Conservation (phyloP, 225 moss, liverwort and hornwort species). For the Climacium dendroides region DNA sequence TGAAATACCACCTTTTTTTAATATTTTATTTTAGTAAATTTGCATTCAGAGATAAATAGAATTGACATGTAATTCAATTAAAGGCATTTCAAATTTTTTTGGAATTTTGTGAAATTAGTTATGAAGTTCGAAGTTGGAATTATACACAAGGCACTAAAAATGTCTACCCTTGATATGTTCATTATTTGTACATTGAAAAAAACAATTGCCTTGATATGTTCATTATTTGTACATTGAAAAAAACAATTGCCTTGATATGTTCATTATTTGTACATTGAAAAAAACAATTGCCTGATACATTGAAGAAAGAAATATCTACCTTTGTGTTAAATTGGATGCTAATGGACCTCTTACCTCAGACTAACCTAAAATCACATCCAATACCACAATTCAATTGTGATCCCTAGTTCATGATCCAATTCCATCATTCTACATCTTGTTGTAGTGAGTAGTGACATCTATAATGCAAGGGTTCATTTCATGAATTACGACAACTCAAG, state of each 20-base stretch:
- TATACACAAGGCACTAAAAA: neutral
- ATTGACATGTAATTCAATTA: neutral
- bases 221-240: too few relatives aligned
- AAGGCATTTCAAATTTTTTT: neutral
- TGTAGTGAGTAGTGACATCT: neutral
- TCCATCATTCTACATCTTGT: neutral
- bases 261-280: too few relatives aligned
- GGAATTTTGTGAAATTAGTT: neutral
- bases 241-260: too few relatives aligned
- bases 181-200: neutral
- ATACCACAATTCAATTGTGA: neutral
- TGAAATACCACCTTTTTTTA: too few relatives aligned
- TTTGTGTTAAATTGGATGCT: too few relatives aligned
- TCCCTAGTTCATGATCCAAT: neutral
- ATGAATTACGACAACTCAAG: neutral
- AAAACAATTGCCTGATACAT: too few relatives aligned
- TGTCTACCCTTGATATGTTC: neutral
- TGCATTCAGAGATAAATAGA: neutral
- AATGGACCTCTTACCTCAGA: too few relatives aligned
- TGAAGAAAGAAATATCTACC: too few relatives aligned
- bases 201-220: too few relatives aligned
- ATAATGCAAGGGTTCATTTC: neutral
- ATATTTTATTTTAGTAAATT: neutral
- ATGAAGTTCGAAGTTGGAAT: neutral
- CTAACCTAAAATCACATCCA: neutral